Evolutionary conservation across 805 yeast species (phyloP).

Genomic region (Cyberlindnera misumaiensis): DNA sequence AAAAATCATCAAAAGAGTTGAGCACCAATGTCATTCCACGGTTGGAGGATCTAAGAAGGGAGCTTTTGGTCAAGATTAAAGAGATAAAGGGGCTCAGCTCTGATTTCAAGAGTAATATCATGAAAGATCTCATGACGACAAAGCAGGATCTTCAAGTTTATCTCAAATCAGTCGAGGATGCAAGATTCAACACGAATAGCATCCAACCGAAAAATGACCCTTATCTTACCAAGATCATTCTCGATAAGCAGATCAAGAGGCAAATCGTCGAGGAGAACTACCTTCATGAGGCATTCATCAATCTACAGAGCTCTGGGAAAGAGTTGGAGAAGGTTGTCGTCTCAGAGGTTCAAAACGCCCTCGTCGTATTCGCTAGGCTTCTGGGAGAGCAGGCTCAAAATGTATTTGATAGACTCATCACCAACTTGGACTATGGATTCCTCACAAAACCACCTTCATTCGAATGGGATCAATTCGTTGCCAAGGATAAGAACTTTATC

Average conservation of each 20-base stretch:
- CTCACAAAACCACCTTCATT: constrained; percentile 69
- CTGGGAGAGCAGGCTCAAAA: constrained; percentile 69
- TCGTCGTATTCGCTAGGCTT: constrained; percentile 63
- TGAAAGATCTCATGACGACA: constrained; percentile 62
- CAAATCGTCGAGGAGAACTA: constrained; percentile 82
- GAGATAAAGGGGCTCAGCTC: constrained; percentile 78
- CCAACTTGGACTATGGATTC: constrained; percentile 62
- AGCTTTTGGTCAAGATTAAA: constrained; percentile 74
- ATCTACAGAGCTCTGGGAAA: constrained; percentile 80
- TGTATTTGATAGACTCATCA: constrained; percentile 57
- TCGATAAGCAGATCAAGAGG: constrained; percentile 71
- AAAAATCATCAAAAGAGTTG: constrained; percentile 52
- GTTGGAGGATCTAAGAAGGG: constrained; percentile 63
- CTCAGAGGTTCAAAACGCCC: constrained; percentile 76
- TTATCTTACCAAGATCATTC: constrained; percentile 57
- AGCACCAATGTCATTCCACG: constrained; percentile 57
- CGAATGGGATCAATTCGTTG: constrained; percentile 85
- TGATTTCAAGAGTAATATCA: constrained; percentile 76
- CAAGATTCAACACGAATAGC: constrained; percentile 40
- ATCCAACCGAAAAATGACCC: constrained; percentile 68
- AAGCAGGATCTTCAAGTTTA: constrained; percentile 48
- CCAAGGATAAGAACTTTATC: constrained; percentile 65
- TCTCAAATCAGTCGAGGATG: constrained; percentile 54
- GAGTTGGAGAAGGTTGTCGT: constrained; percentile 86
- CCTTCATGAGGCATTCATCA: constrained; percentile 80